Base-by-base conservation (phyloP, 1,284 basidiomycete genomes). In the Jaminaea rosea region DNA sequence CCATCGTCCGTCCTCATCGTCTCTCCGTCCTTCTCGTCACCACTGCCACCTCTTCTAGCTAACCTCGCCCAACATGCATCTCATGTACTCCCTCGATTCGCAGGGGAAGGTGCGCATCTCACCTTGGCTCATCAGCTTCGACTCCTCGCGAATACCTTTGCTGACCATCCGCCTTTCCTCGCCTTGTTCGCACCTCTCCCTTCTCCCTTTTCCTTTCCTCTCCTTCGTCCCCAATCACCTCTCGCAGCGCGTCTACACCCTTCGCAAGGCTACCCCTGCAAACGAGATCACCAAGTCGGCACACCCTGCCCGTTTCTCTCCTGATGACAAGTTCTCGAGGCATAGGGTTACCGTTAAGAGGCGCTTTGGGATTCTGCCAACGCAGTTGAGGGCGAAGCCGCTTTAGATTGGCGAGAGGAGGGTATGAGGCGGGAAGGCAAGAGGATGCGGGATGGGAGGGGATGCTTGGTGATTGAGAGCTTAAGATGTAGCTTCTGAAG, bases 291-390 rank as follows among this genome's bases (percentile, higher is more conserved):
- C 69, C 37, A 70, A 65, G 50, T 63, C 61, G 10, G 71, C 71
- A 1, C 71, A 73, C 44, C 71, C 71, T 26, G 69, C 71, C 1
- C 60, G 71, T 5, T 73, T 73, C 58, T 73, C 71, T 4, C 71
- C 71, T 13, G 71, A 73, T 49, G 71, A 73, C 70, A 72, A 72
- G 62, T 73, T 72, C 48, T 71, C 69, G 17, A 54, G 68, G 32
- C 68, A 73, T 56, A 56, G 71, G 26, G 67, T 72, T 6, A 69
- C 68, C 21, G 64, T 73, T 58, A 73, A 73, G 59, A 64, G 65
- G 58, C 59, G 71, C 17, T 72, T 63, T 44, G 69, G 70, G 32
- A 59, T 73, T 39, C 55, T 73, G 27, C 62, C 62, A 15, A 71
- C 70, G 13, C 64, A 67, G 52, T 49, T 59, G 21, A 56, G 60